Evolutionary conservation across 1,139 yeast species (phyloP).

Genomic region (Protomyces pachydermus): DNA sequence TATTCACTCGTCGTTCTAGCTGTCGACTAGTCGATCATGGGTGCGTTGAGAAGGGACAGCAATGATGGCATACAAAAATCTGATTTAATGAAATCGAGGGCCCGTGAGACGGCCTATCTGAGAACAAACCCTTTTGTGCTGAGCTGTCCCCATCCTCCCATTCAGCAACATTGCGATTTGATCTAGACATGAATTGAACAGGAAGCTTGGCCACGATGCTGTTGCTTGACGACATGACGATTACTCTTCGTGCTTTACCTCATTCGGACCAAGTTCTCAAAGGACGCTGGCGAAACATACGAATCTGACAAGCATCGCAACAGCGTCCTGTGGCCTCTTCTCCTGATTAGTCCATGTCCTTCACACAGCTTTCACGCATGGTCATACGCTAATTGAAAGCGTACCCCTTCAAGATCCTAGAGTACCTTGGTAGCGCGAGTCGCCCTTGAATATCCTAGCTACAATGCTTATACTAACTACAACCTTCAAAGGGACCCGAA

Average conservation of each 20-base stretch:
- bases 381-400: no score
- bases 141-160: background rate
- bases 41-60: background rate
- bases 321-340: background rate
- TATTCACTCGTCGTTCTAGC: no score
- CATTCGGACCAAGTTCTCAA: background rate
- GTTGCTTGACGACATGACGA: background rate
- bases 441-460: no score
- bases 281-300: background rate
- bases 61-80: slow-evolving; percentile 1
- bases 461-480: no score
- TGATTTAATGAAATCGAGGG: slow-evolving; percentile 1
- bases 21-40: no score
- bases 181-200: background rate
- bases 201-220: background rate
- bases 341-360: background rate
- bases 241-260: background rate
- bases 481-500: no score
- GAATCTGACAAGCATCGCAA: background rate
- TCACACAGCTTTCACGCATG: no score
- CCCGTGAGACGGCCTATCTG: slow-evolving; percentile 2
- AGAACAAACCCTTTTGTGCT: background rate
- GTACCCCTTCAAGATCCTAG: no score
- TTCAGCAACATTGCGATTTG: background rate
- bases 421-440: no score